phyloP scores from a whole-genome alignment of 1,284 basidiomycete genomes.

The Mycosarcoma maydis region DNA sequence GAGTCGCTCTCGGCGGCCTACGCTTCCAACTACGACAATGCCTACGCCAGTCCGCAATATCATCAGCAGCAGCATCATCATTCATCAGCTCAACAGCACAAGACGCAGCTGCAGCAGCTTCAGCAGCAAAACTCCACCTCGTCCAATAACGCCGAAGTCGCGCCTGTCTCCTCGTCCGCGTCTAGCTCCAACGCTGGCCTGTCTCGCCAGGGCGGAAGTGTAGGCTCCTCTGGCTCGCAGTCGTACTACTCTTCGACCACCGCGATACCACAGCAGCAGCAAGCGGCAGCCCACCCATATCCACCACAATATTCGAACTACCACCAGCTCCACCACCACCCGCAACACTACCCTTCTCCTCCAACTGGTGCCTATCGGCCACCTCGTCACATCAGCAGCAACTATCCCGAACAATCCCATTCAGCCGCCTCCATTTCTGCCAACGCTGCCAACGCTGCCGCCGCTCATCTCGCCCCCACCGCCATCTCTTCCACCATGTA shows the following conservation, averaged over 20 bases:
- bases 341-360: constrained; percentile 25
- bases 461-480: constrained; percentile 15
- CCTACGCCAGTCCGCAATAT: constrained; percentile 8
- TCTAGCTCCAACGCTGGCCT: constrained; percentile 22
- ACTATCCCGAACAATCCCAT: constrained; percentile 32
- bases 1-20: constrained; percentile 47
- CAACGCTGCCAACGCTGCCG: constrained; percentile 8
- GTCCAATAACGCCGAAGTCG: constrained; percentile 5
- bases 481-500: constrained; percentile 40
- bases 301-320: constrained; percentile 21
- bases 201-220: constrained; percentile 30
- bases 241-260: constrained; percentile 36
- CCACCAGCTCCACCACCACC: constrained; percentile 7
- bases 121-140: constrained; percentile 9
- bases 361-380: constrained; percentile 20
- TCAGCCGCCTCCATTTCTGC: constrained; percentile 27
- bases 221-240: constrained; percentile 40
- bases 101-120: constrained; percentile 2
- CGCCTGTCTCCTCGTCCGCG: constrained; percentile 10
- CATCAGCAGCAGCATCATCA: constrained; percentile 1
- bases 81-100: constrained; percentile 1
- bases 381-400: constrained; percentile 32
- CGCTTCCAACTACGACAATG: constrained; percentile 35
- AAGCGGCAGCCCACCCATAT: constrained; percentile 11
- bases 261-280: constrained; percentile 8